Percentiles rank a stretch among this genome's conserved stretches.
Conservation (phyloP, 1,284 basidiomycete genomes). For the Chalciporus sp. region DNA sequence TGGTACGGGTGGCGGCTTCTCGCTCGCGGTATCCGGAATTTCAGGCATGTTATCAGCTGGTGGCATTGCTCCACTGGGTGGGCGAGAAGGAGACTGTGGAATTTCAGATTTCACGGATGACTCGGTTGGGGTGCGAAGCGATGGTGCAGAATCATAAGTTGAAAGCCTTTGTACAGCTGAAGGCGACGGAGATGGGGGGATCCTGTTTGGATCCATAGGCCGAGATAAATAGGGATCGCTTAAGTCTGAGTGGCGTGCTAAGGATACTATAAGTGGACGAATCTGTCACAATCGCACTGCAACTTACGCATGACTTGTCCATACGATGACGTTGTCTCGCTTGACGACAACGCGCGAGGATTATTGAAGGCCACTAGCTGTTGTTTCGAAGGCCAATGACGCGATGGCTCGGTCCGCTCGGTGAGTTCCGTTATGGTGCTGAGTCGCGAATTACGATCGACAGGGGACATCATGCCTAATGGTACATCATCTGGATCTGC, state of each 20-base stretch:
- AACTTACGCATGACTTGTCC: constrained; percentile 60
- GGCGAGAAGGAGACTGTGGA: constrained; percentile 34
- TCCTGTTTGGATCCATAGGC: constrained; percentile 57
- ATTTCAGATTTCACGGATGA: constrained; percentile 33
- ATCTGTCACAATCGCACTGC: neutral
- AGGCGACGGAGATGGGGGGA: constrained; percentile 63
- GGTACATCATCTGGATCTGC: constrained; percentile 18
- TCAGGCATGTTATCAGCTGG: constrained; percentile 55
- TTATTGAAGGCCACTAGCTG: constrained; percentile 41
- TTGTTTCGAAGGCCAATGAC: constrained; percentile 44
- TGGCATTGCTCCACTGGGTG: constrained; percentile 45
- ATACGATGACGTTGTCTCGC: constrained; percentile 59
- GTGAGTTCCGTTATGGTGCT: constrained; percentile 69
- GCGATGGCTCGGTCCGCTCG: constrained; percentile 60
- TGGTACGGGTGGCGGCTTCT: constrained; percentile 29
- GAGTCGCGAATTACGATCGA: constrained; percentile 38
- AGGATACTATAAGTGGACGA: constrained; percentile 6
- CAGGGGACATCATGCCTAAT: constrained; percentile 23
- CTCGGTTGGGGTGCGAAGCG: constrained; percentile 48
- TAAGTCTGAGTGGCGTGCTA: constrained; percentile 20
- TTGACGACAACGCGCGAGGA: constrained; percentile 41
- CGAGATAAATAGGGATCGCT: constrained; percentile 15
- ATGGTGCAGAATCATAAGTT: constrained; percentile 54
- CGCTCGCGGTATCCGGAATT: constrained; percentile 52
- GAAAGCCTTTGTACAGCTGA: constrained; percentile 76